Evolutionary conservation across 2,329 filamentous ascomycete species (phyloP).

Genomic region (Alternaria sp.): DNA sequence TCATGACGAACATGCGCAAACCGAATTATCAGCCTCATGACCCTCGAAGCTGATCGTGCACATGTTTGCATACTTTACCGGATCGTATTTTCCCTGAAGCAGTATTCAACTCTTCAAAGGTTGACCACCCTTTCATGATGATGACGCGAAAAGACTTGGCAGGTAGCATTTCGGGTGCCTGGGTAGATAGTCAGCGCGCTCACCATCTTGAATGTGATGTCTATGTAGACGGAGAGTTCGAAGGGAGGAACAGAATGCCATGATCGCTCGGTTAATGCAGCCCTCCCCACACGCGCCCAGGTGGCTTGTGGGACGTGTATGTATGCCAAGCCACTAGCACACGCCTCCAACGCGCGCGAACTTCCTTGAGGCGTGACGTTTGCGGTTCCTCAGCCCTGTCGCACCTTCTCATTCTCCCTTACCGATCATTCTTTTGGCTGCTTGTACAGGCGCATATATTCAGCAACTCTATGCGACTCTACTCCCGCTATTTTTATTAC

Average conservation of each 20-base stretch:
- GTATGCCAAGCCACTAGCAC: slow-evolving; percentile 15
- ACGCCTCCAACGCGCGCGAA: slow-evolving; percentile 11
- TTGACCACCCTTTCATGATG: neutral
- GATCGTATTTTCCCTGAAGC: neutral
- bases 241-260: neutral
- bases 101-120: neutral
- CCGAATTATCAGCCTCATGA: neutral
- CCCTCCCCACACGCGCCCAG: slow-evolving; percentile 8
- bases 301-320: slow-evolving; percentile 7
- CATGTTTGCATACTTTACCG: neutral
- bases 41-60: neutral
- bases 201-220: neutral
- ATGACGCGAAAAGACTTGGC: neutral
- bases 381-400: slow-evolving; percentile 7
- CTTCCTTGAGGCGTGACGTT: slow-evolving; percentile 16
- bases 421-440: neutral
- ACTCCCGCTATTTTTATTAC: neutral
- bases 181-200: neutral
- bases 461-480: slow-evolving; percentile 2
- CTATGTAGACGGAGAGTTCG: neutral
- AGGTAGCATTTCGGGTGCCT: neutral
- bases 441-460: neutral
- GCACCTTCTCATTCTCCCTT: neutral
- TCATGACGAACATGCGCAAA: neutral
- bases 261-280: slow-evolving; percentile 12